A percentile compares a stretch with the other conserved stretches of the same genome.
These are phyloP conservation scores for Trametes cubensis DNA, from an alignment of 768 basidiomycete genomes.

Conservation along the genomic window DNA sequence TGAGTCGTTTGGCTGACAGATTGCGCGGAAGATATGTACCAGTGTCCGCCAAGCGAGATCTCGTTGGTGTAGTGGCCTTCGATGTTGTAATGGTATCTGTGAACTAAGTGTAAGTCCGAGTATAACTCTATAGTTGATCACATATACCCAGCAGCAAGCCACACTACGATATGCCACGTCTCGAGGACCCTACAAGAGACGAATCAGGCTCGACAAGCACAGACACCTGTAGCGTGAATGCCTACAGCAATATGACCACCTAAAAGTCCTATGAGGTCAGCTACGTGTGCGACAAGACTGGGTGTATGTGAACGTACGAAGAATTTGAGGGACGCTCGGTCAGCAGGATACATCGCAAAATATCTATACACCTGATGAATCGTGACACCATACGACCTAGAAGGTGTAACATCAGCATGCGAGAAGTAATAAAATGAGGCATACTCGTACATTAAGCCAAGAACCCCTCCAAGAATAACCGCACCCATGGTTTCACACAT, in stretches of 20 bases:
- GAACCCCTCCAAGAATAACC: too few relatives aligned
- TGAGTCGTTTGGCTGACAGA: background rate
- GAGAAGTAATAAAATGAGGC: too few relatives aligned
- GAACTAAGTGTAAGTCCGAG: too few relatives aligned
- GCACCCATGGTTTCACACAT: too few relatives aligned
- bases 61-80: background rate
- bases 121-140: too few relatives aligned
- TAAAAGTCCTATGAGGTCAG: background rate
- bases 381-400: background rate
- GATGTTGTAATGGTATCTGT: background rate
- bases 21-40: background rate
- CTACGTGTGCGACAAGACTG: background rate
- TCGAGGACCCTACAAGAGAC: background rate
- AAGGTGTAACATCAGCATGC: too few relatives aligned
- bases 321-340: background rate
- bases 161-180: background rate
- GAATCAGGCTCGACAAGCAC: too few relatives aligned
- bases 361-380: constrained; percentile 3
- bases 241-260: background rate
- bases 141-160: background rate
- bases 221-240: too few relatives aligned
- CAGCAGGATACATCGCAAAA: background rate
- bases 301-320: background rate
- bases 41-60: background rate
- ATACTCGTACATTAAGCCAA: too few relatives aligned